Conservation (phyloP, 1,284 basidiomycete genomes). For the Leccinum fuscescens region DNA sequence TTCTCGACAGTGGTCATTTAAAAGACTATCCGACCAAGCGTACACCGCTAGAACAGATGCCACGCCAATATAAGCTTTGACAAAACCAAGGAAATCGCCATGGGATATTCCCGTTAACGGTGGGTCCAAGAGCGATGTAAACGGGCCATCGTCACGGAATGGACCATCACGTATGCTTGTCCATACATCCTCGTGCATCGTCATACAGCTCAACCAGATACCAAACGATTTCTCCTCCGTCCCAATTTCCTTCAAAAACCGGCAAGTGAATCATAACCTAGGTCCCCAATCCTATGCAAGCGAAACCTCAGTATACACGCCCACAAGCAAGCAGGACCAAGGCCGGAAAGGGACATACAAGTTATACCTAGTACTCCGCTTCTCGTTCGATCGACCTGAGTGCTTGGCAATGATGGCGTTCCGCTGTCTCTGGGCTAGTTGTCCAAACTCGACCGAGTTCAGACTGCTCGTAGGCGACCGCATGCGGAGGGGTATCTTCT, state of each 20-base stretch:
- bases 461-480: too few species aligned
- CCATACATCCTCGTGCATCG: constrained; percentile 51
- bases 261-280: constrained; percentile 32
- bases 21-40: constrained; percentile 77
- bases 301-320: constrained; percentile 5
- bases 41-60: constrained; percentile 69
- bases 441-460: too few species aligned
- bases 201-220: constrained; percentile 67
- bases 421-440: too few species aligned
- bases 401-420: too few species aligned
- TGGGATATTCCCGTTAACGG: constrained; percentile 39
- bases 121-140: constrained; percentile 23
- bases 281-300: constrained; percentile 25
- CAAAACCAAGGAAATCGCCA: constrained; percentile 59
- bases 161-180: constrained; percentile 21
- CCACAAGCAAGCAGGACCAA: background rate
- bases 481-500: too few species aligned
- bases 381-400: too few species aligned
- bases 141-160: constrained; percentile 1
- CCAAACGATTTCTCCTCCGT: constrained; percentile 65
- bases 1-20: constrained; percentile 60
- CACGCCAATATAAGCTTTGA: constrained; percentile 65
- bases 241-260: constrained; percentile 56
- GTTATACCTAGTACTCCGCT: too few species aligned
- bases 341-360: too few species aligned